These are phyloP conservation scores for Friedmanniomyces endolithicus DNA, from an alignment of 495 filamentous ascomycete genomes.

Conservation along the genomic window DNA sequence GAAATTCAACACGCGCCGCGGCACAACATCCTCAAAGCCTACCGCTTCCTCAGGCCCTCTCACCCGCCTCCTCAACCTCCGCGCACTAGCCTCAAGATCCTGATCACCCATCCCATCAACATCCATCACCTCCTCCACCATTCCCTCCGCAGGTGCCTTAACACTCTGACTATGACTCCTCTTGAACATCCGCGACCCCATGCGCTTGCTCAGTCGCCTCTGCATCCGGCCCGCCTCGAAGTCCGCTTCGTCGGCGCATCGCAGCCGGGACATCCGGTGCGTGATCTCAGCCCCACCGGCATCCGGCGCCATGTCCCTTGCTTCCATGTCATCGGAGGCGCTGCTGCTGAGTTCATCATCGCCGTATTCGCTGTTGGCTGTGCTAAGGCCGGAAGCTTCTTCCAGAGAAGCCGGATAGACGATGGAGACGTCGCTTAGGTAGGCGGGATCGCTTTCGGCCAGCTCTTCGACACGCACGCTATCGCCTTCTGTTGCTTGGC, in stretches of 20 bases:
- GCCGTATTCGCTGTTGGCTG: neutral
- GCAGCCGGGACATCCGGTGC: constrained; percentile 2
- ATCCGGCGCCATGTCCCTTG: neutral
- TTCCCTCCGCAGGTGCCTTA: neutral
- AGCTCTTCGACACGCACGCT: constrained; percentile 12
- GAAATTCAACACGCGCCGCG: neutral
- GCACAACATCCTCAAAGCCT: neutral
- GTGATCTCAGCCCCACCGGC: neutral
- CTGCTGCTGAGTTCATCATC: neutral
- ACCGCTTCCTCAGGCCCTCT: constrained; percentile 1
- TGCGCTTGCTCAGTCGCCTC: constrained; percentile 8
- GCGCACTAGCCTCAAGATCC: constrained; percentile 5
- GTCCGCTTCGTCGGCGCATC: constrained; percentile 6
- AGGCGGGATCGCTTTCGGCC: constrained; percentile 1
- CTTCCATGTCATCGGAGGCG: neutral
- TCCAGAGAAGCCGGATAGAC: constrained; percentile 6
- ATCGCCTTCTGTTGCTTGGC: neutral
- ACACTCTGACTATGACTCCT: constrained; percentile 15
- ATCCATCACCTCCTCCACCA: neutral
- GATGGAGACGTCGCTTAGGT: neutral
- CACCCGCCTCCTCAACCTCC: constrained; percentile 4
- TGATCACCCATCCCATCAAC: constrained; percentile 10
- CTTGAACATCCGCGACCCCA: constrained; percentile 13
- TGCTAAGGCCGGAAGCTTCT: neutral
- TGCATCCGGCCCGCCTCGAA: constrained; percentile 6